These are phyloP conservation scores for Amanita brunnescens DNA, from an alignment of 768 basidiomycete species.

Conservation along the genomic window DNA sequence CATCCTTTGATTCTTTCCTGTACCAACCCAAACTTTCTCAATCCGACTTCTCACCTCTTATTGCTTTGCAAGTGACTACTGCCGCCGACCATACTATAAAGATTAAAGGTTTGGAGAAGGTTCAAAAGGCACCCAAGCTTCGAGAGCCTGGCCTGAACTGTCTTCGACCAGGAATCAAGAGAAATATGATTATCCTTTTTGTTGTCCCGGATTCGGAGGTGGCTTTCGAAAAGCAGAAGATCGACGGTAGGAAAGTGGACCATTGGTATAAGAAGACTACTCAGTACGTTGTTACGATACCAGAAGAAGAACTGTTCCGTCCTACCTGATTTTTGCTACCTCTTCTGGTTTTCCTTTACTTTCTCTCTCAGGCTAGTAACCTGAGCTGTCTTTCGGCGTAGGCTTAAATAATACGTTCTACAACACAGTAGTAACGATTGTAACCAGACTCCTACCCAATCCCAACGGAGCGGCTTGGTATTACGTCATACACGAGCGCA, in stretches of 20 bases:
- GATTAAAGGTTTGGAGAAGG: too few relatives aligned
- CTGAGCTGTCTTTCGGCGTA: not conserved
- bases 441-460: too few relatives aligned
- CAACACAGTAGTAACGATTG: too few relatives aligned
- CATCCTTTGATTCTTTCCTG: constrained; percentile 8
- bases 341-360: not conserved
- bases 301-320: not conserved
- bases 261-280: not conserved
- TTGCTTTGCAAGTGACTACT: not conserved
- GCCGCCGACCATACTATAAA: not conserved
- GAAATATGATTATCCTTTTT: too few relatives aligned
- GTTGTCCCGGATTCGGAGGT: too few relatives aligned
- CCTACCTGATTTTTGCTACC: not conserved
- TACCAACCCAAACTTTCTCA: not conserved
- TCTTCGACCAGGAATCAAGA: too few relatives aligned
- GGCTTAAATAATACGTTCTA: not conserved
- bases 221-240: too few relatives aligned
- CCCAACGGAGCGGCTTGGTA: not conserved
- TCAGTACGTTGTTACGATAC: not conserved
- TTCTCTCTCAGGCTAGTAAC: not conserved
- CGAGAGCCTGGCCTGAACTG: too few relatives aligned
- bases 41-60: constrained; percentile 1
- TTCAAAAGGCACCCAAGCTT: not conserved
- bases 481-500: not conserved
- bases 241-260: too few relatives aligned